Evolutionary conservation across 371 early-diverging fungal genomes (phyloP), one percentile per base, ranked within the genome.

Genomic region (Circinella umbellata): DNA sequence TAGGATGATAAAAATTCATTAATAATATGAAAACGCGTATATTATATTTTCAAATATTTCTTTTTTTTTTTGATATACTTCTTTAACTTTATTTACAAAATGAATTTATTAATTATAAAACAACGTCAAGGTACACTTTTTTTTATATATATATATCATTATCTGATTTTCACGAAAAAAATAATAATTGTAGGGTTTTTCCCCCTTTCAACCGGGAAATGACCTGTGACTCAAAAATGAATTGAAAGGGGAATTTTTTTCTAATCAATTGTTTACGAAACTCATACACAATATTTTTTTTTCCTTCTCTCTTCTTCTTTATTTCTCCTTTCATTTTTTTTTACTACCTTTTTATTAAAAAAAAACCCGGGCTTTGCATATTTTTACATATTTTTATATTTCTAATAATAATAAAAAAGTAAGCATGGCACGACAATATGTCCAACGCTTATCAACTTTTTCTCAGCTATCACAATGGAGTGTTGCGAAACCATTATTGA

Each of bases 381-480:
- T 42, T 42, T 42, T 6, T 39, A 6, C 10, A 39, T 39, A 6
- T 39, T 6, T 42, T 42, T 42, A 42, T 42, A 9, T 42, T 42
- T 42, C 11, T 42, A 20, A 27, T 27, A 27, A 27, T 27, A 27
- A 27, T 27, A 27, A 27, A 27, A 27, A 27, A 57, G 57, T n/a
- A 34, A 64, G n/a, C 53, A 72, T 72, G 72, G 68, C 75, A 35
- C 63, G 72, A 34, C 73, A 72, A 37, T 76, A 76, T 51, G 62
- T 72, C 20, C 73, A 76, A 42, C 67, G 73, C 6, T 61, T 76
- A 48, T 69, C 72, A 18, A 64, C 69, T 15, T 59, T 67, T 18
- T 71, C 75, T 15, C 74, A 74, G 37, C 36, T 75, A 8, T 42
- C 67, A 13, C 70, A 68, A 47, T 61, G 54, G 42, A 38, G 48